These are phyloP conservation scores for Wickerhamomyces sp. DNA, from an alignment of 1,139 yeast genomes.

Conservation along the genomic window DNA sequence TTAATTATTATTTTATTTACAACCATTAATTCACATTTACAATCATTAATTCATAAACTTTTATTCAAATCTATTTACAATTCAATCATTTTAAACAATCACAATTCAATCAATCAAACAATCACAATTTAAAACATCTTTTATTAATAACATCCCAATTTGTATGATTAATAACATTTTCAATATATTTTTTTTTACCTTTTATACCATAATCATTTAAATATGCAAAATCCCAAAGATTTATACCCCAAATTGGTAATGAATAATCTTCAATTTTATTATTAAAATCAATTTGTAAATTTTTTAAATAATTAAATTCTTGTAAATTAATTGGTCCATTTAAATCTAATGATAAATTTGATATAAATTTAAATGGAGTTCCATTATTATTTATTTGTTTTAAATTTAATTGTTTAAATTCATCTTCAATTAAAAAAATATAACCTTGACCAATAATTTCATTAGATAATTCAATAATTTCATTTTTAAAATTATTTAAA, in stretches of 20 bases:
- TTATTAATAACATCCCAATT: slow-evolving; percentile 83
- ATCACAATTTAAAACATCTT: slow-evolving; percentile 37
- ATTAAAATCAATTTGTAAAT: slow-evolving; percentile 40
- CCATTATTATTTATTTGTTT: slow-evolving; percentile 79
- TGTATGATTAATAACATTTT: slow-evolving; percentile 70
- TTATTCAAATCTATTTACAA: not conserved
- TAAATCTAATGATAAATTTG: slow-evolving; percentile 71
- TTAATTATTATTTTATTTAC: too few species aligned
- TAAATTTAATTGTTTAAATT: slow-evolving; percentile 60
- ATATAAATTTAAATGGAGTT: slow-evolving; percentile 77
- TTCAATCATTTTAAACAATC: not conserved
- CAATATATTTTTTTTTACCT: slow-evolving; percentile 71
- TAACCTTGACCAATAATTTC: slow-evolving; percentile 65
- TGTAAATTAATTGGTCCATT: slow-evolving; percentile 61
- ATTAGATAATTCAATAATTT: slow-evolving; percentile 40
- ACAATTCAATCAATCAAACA: too few species aligned
- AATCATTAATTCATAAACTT: too few species aligned
- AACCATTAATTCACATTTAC: too few species aligned
- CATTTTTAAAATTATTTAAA: slow-evolving; percentile 31
- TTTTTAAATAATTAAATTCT: slow-evolving; percentile 43
- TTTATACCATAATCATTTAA: slow-evolving; percentile 75
- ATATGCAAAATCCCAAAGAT: slow-evolving; percentile 87
- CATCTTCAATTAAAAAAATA: slow-evolving; percentile 78
- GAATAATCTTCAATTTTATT: slow-evolving; percentile 49
- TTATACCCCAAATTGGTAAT: slow-evolving; percentile 74